phyloP scores from a whole-genome alignment of 371 early-diverging fungal species.

The Mortierella sp. region DNA sequence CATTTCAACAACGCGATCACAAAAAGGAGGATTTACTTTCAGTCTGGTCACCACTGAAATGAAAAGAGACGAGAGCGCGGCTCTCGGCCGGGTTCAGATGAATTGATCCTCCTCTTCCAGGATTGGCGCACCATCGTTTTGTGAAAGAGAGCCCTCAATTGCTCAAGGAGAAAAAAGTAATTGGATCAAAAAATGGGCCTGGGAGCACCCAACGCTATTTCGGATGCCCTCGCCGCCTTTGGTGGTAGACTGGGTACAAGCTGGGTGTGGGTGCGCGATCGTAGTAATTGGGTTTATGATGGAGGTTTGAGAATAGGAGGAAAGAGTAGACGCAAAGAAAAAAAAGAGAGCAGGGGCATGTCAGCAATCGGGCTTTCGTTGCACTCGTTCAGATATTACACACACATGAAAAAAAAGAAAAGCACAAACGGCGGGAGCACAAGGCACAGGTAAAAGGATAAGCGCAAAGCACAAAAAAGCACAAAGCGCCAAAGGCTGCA shows the following conservation, averaged over 20 bases:
- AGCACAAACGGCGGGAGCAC: background rate
- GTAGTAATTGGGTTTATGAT: background rate
- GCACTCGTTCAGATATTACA: background rate
- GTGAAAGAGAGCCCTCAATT: background rate
- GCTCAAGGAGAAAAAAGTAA: too few species aligned
- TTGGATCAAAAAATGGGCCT: background rate
- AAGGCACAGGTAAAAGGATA: background rate
- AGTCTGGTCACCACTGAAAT: too few species aligned
- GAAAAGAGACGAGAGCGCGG: too few species aligned
- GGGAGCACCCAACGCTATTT: constrained; percentile 2
- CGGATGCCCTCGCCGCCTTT: too few species aligned
- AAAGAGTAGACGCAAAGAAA: background rate
- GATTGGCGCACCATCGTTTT: too few species aligned
- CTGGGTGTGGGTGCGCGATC: background rate
- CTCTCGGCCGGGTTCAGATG: too few species aligned
- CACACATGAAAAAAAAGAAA: background rate
- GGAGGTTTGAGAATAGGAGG: background rate
- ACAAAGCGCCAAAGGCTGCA: background rate
- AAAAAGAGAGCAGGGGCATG: background rate
- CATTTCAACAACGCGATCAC: too few species aligned
- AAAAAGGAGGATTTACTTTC: too few species aligned
- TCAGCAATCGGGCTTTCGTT: background rate
- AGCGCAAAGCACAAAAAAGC: background rate
- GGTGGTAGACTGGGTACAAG: background rate
- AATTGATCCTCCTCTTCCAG: too few species aligned